Conservation (phyloP, 2,329 filamentous ascomycete species). For the Beauveria sp. region DNA sequence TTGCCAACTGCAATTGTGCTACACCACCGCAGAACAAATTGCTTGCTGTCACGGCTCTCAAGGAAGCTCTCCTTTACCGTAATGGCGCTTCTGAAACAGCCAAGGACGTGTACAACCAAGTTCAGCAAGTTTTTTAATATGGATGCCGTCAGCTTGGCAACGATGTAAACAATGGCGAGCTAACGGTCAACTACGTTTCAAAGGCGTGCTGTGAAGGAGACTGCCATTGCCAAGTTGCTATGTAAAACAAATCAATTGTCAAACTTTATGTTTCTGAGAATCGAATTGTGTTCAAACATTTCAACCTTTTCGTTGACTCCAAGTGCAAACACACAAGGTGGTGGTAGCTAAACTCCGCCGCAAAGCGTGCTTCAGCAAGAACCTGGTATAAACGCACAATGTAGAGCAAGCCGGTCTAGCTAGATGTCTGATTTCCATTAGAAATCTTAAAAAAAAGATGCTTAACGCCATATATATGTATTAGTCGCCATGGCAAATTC, state of each 20-base stretch:
- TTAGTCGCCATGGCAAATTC: background rate
- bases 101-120: slow-evolving; percentile 4
- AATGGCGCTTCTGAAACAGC: slow-evolving; percentile 9
- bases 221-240: slow-evolving; percentile 6
- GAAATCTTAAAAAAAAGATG: background rate
- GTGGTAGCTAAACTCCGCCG: no score
- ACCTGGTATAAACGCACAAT: no score
- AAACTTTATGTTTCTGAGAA: no score
- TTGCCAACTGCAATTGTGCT: background rate
- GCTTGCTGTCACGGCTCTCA: slow-evolving; percentile 12
- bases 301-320: no score
- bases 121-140: slow-evolving; percentile 11
- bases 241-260: no score
- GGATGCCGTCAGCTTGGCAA: slow-evolving; percentile 11
- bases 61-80: slow-evolving; percentile 10
- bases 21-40: slow-evolving; percentile 6
- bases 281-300: no score
- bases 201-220: slow-evolving; percentile 5
- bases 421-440: background rate
- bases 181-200: slow-evolving; percentile 9
- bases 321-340: no score
- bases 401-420: no score
- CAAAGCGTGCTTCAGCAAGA: no score
- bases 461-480: background rate
- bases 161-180: slow-evolving; percentile 11